Evolutionary conservation across 352 stramenopile genomes (phyloP), one percentile per base, ranked within the genome.

Genomic region (Phytophthora sansomeana): DNA sequence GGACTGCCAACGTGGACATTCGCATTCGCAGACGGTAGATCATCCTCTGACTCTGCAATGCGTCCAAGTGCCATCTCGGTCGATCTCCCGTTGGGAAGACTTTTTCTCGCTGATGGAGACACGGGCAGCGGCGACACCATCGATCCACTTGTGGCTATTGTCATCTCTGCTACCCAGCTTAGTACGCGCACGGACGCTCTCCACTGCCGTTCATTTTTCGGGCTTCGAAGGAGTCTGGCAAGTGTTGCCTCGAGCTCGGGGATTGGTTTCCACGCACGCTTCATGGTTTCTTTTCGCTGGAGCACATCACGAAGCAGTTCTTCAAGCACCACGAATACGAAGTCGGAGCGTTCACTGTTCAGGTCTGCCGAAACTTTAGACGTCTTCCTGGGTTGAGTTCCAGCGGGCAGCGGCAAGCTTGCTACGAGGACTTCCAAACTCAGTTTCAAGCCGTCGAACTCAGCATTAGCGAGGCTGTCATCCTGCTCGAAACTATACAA

Each of bases 121-220:
- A 51, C 10, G 16, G 65, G 47, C 44, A 63, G 17, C 10, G 58
- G 52, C 44, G 54, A 8, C 30, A 72, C 36, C 4, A 24, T 38
- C 17, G 47, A 44, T 4, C 58, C 46, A 47, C 36, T 48, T 8
- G 38, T n/a, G 14, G 39, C 26, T 17, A 63, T 75, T 0, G 55
- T 10, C 19, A 72, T 68, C 11, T 66, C 52, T 13, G 62, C 64
- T 13, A 87, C 16, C 44, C 67, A 83, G 38, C 56, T 78, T 29
- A 89, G 62, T 17, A 89, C 79, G 11, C 69, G 69, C 14, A 84
- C 67, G 2, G 64, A 56, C 1, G 77, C 66, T 53, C 70, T 41
- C 83, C 83, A 92, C 39, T 78, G 67, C 0, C 19, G n/a, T 9
- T 72, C 73, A 29, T 71, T 72, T 8, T 65, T 60, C 0, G 75